Percentiles rank a stretch among this genome's conserved stretches.
These are phyloP conservation scores for Acrocalymma vagum DNA, from an alignment of 2,329 filamentous ascomycete genomes.

Conservation along the genomic window DNA sequence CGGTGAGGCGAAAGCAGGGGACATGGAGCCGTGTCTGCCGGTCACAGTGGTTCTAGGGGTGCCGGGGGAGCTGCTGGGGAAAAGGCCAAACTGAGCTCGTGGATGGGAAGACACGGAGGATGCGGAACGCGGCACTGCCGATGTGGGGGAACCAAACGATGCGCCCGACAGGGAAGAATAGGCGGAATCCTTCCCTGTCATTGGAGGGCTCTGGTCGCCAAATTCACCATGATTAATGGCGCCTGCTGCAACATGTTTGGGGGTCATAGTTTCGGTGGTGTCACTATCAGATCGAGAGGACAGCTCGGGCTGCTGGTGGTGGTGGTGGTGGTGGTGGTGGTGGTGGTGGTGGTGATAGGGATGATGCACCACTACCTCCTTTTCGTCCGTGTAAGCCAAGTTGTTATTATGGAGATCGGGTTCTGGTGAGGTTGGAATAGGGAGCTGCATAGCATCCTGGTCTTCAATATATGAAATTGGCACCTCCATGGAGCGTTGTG, in stretches of 20 bases:
- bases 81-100: conserved; percentile 44
- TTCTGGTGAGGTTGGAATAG: too few relatives aligned
- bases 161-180: conserved; percentile 48
- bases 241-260: conserved; percentile 5
- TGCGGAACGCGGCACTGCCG: conserved; percentile 34
- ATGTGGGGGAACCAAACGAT: conserved; percentile 39
- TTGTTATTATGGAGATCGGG: too few relatives aligned
- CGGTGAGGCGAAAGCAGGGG: conserved; percentile 29
- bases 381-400: conserved; percentile 10
- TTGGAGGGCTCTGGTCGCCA: conserved; percentile 38
- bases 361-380: conserved; percentile 8
- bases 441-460: too few relatives aligned
- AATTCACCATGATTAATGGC: too few relatives aligned
- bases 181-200: conserved; percentile 48
- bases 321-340: too few relatives aligned
- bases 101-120: conserved; percentile 40
- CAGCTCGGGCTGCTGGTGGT: not conserved
- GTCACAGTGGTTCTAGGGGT: conserved; percentile 43
- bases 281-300: too few relatives aligned
- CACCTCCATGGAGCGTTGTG: too few relatives aligned
- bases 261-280: too few relatives aligned
- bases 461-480: too few relatives aligned
- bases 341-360: too few relatives aligned
- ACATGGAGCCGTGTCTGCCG: conserved; percentile 32
- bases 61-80: conserved; percentile 40